Percentiles rank a stretch among this genome's conserved stretches.
phyloP scores from a whole-genome alignment of 352 stramenopile genomes.

The Globisporangium cylindrosporum region DNA sequence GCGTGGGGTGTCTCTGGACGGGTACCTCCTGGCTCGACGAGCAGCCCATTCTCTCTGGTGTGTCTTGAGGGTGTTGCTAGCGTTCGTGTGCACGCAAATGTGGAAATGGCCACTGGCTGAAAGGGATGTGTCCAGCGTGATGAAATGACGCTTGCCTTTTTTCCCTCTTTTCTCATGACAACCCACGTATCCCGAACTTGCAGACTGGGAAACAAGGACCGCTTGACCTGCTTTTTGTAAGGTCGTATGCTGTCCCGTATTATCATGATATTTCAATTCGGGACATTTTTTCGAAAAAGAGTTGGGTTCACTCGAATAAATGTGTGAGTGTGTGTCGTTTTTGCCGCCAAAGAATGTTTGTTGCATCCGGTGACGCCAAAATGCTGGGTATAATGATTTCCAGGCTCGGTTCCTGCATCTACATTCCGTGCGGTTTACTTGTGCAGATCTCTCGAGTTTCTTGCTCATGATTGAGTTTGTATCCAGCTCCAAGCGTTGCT shows the following conservation, averaged over 20 bases:
- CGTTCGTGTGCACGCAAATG: not conserved
- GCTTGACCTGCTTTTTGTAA: not conserved
- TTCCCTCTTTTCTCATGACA: not conserved
- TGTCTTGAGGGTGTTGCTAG: not conserved
- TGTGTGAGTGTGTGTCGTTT: no score
- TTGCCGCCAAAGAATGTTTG: no score
- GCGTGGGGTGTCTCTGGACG: not conserved
- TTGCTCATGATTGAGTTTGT: no score
- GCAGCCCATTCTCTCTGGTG: conserved; percentile 1
- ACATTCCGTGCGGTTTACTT: no score
- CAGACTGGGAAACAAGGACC: not conserved
- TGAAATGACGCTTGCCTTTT: not conserved
- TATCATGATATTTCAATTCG: no score
- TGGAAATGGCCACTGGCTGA: not conserved
- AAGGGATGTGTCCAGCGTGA: not conserved
- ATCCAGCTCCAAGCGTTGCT: no score
- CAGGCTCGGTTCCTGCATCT: no score
- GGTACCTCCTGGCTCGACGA: conserved; percentile 1
- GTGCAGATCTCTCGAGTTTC: no score
- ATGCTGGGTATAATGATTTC: no score
- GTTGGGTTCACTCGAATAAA: no score
- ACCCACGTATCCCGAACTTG: conserved; percentile 1
- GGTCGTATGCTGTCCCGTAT: not conserved
- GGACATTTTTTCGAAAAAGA: no score
- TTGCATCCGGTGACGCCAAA: no score